Conservation (phyloP, 306 rosid genomes). For the Abrus precatorius region DNA sequence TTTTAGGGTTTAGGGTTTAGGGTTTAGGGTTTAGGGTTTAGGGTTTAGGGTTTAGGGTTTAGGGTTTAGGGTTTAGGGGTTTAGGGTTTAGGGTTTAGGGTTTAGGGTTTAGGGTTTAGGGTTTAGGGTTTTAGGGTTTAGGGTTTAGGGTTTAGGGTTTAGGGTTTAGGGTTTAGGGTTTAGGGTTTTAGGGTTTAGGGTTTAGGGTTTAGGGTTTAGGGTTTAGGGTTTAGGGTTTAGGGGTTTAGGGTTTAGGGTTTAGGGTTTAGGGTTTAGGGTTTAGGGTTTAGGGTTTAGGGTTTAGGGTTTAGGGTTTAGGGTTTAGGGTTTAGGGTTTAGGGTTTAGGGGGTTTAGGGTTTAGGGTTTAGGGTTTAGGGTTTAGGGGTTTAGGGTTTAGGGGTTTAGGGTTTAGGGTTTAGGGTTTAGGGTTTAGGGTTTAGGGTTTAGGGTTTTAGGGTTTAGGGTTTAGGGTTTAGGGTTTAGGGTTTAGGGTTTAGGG, state of each 20-base stretch:
- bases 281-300: not conserved
- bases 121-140: not conserved
- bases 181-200: not conserved
- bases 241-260: not conserved
- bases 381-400: no score
- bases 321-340: no score
- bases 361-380: no score
- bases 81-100: not conserved
- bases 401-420: no score
- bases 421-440: no score
- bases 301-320: no score
- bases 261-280: not conserved
- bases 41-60: slow-evolving; percentile 7
- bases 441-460: no score
- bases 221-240: no score
- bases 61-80: not conserved
- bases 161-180: not conserved
- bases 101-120: slow-evolving; percentile 13
- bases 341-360: no score
- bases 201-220: not conserved
- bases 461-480: no score
- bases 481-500: no score
- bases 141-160: slow-evolving; percentile 3
- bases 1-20: not conserved
- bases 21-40: not conserved